Base-by-base conservation (phyloP, 176 grass and related monocot species). In the Olyra latifolia region DNA sequence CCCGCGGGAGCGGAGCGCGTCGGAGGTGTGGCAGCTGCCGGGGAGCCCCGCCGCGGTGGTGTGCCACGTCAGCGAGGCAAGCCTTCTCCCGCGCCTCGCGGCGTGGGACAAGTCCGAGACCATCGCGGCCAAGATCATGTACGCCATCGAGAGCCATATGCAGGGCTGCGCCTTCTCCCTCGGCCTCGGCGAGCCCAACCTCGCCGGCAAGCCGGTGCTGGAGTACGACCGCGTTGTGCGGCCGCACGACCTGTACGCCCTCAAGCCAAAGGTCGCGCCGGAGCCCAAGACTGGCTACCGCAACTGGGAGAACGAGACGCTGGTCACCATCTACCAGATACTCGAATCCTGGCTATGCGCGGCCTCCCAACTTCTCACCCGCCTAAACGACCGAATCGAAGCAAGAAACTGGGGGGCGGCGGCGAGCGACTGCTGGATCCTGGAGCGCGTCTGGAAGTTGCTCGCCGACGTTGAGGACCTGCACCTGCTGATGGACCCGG, bases 111-210 rank as follows among this genome's bases (percentile, higher is more conserved):
- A 86, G 79, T 87, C 95, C 13, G 88, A 93, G 83, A 69, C 91
- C 79, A 29, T 91, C 0, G 95, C 95, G 0, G 50, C 83, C 73
- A 87, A 48, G 86, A 94, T 98, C 83, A 69, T 46, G 66, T 93
- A 78, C 88, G 83, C 91, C 79, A 75, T 98, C 61, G 95, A 98
- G 88, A 48, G 74, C 74, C 92, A 91, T 76, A 94, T 98, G 95
- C 91, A 87, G 68, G 69, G 90, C 19, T 94, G 95, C 78, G 72
- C 78, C 30, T 98, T 93, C 86, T 89, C 92, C 17, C 84, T 98
- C 24, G 95, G 95, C 15, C 90, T 98, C 47, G 92, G 95, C 30
- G 95, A 98, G 74, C 92, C 95, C 77, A 98, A 98, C 88, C 95
- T 98, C 76, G 86, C 88, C 58, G 85, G 92, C 9, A 98, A 98